phyloP scores from a whole-genome alignment of 1,139 yeast genomes.

The Geotrichum siamense region DNA sequence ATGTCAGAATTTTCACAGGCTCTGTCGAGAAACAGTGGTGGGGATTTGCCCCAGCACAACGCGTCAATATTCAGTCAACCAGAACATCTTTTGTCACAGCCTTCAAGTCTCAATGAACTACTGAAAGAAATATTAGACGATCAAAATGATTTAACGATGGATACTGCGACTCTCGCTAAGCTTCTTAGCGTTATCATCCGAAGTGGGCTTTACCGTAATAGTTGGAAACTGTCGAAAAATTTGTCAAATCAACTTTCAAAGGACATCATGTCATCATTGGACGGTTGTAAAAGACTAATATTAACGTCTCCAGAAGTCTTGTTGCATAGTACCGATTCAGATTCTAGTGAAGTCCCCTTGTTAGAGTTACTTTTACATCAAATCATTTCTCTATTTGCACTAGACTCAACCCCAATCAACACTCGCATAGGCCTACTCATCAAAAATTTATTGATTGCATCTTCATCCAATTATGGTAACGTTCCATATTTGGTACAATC shows the following conservation, averaged over 20 bases:
- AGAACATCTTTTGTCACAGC: slow-evolving; percentile 7
- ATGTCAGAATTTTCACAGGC: slow-evolving; percentile 11
- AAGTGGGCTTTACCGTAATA: slow-evolving; percentile 3
- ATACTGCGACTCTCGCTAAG: slow-evolving; percentile 7
- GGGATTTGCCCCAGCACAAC: slow-evolving; percentile 10
- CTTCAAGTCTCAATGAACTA: slow-evolving; percentile 8
- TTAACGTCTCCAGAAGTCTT: slow-evolving; percentile 5
- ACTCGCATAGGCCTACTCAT: slow-evolving; percentile 14
- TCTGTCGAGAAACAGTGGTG: slow-evolving; percentile 8
- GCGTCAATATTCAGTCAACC: slow-evolving; percentile 14
- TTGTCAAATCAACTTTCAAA: background rate
- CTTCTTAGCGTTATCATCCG: slow-evolving; percentile 9
- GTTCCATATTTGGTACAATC: slow-evolving; percentile 1
- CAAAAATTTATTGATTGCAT: slow-evolving; percentile 9
- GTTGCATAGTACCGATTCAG: slow-evolving; percentile 1
- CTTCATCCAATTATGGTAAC: slow-evolving; percentile 8
- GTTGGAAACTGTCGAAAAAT: background rate
- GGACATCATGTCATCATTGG: slow-evolving; percentile 10
- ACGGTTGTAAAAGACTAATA: slow-evolving; percentile 6
- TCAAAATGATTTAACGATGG: slow-evolving; percentile 7
- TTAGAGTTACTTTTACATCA: slow-evolving; percentile 5
- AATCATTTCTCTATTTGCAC: slow-evolving; percentile 3
- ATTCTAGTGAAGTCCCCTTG: background rate
- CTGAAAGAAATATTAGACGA: slow-evolving; percentile 9
- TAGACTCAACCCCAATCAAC: slow-evolving; percentile 9